phyloP scores from a whole-genome alignment of 2,329 filamentous ascomycete genomes.

The Nemania serpens region DNA sequence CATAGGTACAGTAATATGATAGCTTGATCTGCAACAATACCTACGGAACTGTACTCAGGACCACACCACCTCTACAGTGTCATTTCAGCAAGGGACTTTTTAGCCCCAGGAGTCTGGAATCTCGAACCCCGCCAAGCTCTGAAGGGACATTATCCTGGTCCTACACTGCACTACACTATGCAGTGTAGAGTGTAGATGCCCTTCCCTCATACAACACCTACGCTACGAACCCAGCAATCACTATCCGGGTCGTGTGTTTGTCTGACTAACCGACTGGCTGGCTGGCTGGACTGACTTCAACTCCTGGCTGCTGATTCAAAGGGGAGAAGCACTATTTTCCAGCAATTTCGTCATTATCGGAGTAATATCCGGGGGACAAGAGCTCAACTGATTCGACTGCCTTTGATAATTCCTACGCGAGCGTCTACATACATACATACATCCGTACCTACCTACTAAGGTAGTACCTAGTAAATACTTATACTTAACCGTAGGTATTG shows the following conservation, averaged over 20 bases:
- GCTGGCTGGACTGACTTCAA: neutral
- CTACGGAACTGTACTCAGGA: neutral
- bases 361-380: neutral
- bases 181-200: too few relatives aligned
- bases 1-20: too few relatives aligned
- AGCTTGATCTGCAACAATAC: neutral
- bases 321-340: neutral
- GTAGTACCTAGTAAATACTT: too few relatives aligned
- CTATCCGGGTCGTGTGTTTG: constrained; percentile 18
- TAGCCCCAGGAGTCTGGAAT: constrained; percentile 27
- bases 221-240: neutral
- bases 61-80: constrained; percentile 11
- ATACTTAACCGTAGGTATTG: too few relatives aligned
- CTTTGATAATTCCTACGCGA: neutral
- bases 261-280: neutral
- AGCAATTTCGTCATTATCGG: neutral
- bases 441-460: too few relatives aligned
- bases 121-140: constrained; percentile 22
- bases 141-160: neutral
- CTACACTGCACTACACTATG: too few relatives aligned
- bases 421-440: neutral
- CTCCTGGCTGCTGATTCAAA: neutral
- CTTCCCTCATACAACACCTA: too few relatives aligned
- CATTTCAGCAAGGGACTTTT: constrained; percentile 24
- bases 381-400: neutral